A percentile compares a stretch with the other conserved stretches of the same genome.
phyloP scores from a whole-genome alignment of 768 basidiomycete species.

The Suillus alpinus region DNA sequence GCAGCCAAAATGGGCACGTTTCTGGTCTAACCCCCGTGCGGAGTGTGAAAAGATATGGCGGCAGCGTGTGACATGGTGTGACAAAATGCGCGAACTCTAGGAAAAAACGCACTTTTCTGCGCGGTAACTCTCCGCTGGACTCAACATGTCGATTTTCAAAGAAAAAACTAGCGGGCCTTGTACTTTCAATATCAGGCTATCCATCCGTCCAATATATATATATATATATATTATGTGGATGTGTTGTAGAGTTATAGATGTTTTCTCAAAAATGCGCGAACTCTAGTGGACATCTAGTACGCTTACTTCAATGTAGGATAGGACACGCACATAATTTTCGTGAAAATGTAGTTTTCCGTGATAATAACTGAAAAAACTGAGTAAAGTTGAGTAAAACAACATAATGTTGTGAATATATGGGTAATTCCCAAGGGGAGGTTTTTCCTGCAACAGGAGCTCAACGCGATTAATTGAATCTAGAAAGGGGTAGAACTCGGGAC shows the following conservation, averaged over 20 bases:
- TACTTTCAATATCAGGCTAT: not conserved
- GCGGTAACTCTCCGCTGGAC: not conserved
- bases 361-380: not conserved
- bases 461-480: no score
- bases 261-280: not conserved
- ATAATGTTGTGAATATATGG: not conserved
- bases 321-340: not conserved
- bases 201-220: not conserved
- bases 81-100: no score
- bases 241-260: not conserved
- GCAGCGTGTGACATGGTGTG: no score
- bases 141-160: not conserved
- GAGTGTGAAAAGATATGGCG: no score
- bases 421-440: not conserved
- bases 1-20: no score
- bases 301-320: not conserved
- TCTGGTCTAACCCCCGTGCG: no score
- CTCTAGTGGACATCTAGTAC: not conserved
- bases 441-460: no score
- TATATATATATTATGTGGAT: not conserved
- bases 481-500: no score
- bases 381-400: not conserved
- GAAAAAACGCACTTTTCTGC: no score
- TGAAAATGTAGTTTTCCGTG: not conserved
- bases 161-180: not conserved